Evolutionary conservation across 2,329 filamentous ascomycete species (phyloP).

Genomic region (Aspergillus sp.): DNA sequence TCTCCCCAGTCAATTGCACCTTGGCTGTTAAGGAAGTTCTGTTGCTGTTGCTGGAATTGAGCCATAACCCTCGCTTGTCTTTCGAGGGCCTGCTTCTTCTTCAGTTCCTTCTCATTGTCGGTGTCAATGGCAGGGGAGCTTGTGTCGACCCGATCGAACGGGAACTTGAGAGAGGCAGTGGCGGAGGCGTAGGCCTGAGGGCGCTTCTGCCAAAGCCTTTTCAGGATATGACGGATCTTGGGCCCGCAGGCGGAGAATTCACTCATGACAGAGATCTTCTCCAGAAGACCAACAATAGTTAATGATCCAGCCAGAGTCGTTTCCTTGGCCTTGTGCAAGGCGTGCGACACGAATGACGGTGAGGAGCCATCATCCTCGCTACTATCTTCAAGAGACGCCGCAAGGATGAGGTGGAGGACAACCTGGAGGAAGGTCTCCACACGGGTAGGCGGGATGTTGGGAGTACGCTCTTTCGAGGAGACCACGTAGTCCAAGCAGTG

Average conservation of each 20-base stretch:
- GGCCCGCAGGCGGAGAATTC: constrained; percentile 80
- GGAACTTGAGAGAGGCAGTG: constrained; percentile 60
- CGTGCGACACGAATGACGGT: constrained; percentile 71
- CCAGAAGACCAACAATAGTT: constrained; percentile 57
- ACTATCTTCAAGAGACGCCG: constrained; percentile 82
- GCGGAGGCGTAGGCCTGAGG: constrained; percentile 71
- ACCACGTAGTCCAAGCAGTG: constrained; percentile 83
- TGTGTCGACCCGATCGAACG: constrained; percentile 77
- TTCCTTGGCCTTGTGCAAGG: constrained; percentile 64
- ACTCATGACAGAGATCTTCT: constrained; percentile 62
- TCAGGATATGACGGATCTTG: constrained; percentile 81
- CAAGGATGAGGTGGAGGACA: constrained; percentile 80
- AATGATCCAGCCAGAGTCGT: constrained; percentile 39
- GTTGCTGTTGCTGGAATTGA: constrained; percentile 96
- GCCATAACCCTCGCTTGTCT: constrained; percentile 95
- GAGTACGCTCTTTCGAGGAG: constrained; percentile 67
- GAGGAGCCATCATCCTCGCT: constrained; percentile 56
- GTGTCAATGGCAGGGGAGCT: constrained; percentile 73
- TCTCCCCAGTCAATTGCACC: constrained; percentile 87
- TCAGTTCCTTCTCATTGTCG: constrained; percentile 66
- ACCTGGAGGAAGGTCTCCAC: constrained; percentile 92
- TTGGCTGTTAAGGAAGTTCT: constrained; percentile 88
- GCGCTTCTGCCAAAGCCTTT: constrained; percentile 79
- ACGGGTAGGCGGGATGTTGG: constrained; percentile 75
- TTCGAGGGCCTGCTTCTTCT: constrained; percentile 87